Conservation (phyloP, 1,139 yeast species). For the Scheffersomyces insectosa region DNA sequence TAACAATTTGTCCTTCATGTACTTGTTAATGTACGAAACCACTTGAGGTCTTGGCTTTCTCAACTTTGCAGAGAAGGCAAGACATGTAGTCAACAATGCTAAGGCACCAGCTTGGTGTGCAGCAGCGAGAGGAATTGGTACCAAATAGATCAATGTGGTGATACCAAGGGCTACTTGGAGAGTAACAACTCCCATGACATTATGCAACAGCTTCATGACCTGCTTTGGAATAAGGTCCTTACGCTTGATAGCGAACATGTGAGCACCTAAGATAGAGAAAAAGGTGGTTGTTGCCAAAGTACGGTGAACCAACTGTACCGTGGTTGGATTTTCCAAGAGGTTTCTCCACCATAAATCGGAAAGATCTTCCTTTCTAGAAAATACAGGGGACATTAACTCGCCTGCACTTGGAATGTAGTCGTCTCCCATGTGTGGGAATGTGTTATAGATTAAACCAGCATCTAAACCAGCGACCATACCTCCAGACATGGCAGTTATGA, state of each 20-base stretch:
- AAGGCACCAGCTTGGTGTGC: constrained; percentile 97
- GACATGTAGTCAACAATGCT: constrained; percentile 77
- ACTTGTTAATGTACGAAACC: constrained; percentile 26
- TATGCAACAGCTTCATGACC: constrained; percentile 56
- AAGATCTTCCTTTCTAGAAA: constrained; percentile 62
- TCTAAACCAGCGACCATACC: constrained; percentile 98
- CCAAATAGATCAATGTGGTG: constrained; percentile 78
- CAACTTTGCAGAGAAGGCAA: constrained; percentile 68
- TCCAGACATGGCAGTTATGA: constrained; percentile 92
- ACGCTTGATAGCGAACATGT: constrained; percentile 57
- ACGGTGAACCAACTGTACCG: constrained; percentile 92
- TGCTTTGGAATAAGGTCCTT: constrained; percentile 61
- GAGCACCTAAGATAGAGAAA: constrained; percentile 65
- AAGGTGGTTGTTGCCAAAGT: constrained; percentile 82
- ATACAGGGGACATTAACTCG: constrained; percentile 80
- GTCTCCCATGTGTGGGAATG: constrained; percentile 96
- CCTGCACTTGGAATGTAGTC: constrained; percentile 65
- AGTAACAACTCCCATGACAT: constrained; percentile 77
- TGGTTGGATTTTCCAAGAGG: constrained; percentile 90
- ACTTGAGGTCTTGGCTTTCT: constrained; percentile 65
- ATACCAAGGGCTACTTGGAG: constrained; percentile 87
- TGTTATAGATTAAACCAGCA: constrained; percentile 94
- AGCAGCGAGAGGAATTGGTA: constrained; percentile 91
- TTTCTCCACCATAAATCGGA: constrained; percentile 91
- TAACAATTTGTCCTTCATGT: constrained; percentile 20